Conservation (phyloP, 257 asterid species). For the Cordia subcordata region DNA sequence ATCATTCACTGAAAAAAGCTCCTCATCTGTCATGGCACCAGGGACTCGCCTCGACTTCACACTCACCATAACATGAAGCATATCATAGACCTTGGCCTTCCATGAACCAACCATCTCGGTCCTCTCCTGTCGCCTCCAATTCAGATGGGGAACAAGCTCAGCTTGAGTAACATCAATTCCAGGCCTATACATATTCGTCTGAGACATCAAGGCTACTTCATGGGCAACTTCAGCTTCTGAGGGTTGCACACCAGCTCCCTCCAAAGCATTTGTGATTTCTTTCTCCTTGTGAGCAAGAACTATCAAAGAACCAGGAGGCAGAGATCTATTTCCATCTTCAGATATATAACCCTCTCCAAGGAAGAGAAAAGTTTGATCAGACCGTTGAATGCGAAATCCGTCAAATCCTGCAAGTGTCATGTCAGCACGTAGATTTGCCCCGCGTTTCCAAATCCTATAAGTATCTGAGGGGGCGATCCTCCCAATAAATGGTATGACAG, state of each 20-base stretch:
- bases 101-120: constrained; percentile 92
- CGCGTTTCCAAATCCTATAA: constrained; percentile 93
- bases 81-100: constrained; percentile 94
- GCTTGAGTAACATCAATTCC: constrained; percentile 99
- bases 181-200: constrained; percentile 97
- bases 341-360: constrained; percentile 88
- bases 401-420: constrained; percentile 99
- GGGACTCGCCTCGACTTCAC: constrained; percentile 99
- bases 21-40: constrained; percentile 99
- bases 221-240: constrained; percentile 95
- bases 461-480: constrained; percentile 99
- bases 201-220: constrained; percentile 98
- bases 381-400: constrained; percentile 94
- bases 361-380: constrained; percentile 93
- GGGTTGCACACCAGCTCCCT: constrained; percentile 95
- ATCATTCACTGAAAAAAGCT: constrained; percentile 78
- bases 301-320: constrained; percentile 92
- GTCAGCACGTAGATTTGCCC: constrained; percentile 98
- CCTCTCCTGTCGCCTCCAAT: constrained; percentile 98
- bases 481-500: constrained; percentile 94
- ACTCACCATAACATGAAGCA: constrained; percentile 93
- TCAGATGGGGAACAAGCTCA: constrained; percentile 85
- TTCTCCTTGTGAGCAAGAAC: constrained; percentile 93
- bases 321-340: constrained; percentile 54
- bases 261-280: constrained; percentile 91